Evolutionary conservation across 2,329 filamentous ascomycete genomes (phyloP).

Genomic region (Ceratocystis smalleyi): DNA sequence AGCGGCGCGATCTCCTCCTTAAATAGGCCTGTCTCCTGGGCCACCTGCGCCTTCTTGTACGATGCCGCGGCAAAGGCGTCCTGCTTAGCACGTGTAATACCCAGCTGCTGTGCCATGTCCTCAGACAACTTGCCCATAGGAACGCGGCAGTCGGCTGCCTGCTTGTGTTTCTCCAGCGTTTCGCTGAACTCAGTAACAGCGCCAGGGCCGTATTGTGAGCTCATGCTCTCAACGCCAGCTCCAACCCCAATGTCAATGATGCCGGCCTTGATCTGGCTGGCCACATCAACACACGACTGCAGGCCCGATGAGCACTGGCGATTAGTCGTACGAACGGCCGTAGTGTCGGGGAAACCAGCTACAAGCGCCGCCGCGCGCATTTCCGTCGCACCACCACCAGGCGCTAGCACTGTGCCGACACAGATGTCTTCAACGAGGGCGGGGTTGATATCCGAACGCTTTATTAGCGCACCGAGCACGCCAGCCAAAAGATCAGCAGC

Average conservation of each 20-base stretch:
- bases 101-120: constrained; percentile 78
- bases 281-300: constrained; percentile 84
- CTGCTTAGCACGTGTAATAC: constrained; percentile 55
- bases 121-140: constrained; percentile 91
- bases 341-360: constrained; percentile 73
- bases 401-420: constrained; percentile 79
- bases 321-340: constrained; percentile 80
- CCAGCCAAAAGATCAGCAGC: constrained; percentile 74
- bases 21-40: constrained; percentile 80
- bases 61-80: constrained; percentile 89
- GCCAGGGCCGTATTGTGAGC: constrained; percentile 69
- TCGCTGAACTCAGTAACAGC: constrained; percentile 91
- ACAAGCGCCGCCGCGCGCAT: constrained; percentile 85
- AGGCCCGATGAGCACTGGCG: constrained; percentile 87
- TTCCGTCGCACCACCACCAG: constrained; percentile 88
- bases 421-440: constrained; percentile 78
- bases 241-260: constrained; percentile 95
- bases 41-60: constrained; percentile 76
- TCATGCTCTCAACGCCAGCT: constrained; percentile 95
- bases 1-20: constrained; percentile 80
- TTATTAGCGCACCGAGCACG: constrained; percentile 64
- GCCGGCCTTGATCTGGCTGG: constrained; percentile 75
- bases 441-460: constrained; percentile 79
- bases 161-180: constrained; percentile 61
- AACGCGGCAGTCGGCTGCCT: constrained; percentile 91